Base-by-base conservation (phyloP, 2,329 filamentous ascomycete genomes). In the Ceratocystis smalleyi region DNA sequence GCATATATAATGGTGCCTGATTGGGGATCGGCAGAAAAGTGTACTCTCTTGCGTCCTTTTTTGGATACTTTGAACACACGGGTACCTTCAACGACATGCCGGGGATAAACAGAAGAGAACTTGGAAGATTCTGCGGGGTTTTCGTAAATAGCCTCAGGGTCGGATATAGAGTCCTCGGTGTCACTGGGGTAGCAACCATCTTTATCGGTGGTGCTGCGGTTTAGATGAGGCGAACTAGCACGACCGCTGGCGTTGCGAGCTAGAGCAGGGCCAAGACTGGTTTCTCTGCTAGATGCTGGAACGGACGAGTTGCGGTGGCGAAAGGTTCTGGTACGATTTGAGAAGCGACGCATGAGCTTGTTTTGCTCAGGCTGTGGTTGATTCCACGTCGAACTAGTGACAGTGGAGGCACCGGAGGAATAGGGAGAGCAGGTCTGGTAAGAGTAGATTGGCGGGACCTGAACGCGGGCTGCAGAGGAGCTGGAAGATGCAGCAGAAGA, bases 171-270 rank as follows among this genome's bases (percentile, higher is more conserved):
- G 40, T 81, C 79, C 10, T 76, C 75, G 10, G 73, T 68, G 40
- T 72, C 70, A n/a, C 74, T 76, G 62, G 81, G 78, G 24, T 76
- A 72, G 51, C 71, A 59, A 54, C 83, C 80, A 40, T 80, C 78
- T 63, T 75, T 73, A 61, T 81, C 79, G 51, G 80, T 78, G 27
- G 80, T 78, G 27, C 79, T 73, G 30, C 85, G 83, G 43, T 81
- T 80, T 68, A 87, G 83, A 22, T 81, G 82, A 6, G 80, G 79
- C 5, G 86, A 86, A 68, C 83, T 88, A 74, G 88, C 94, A 77
- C 91, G 96, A 73, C 95, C 91, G 73, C 91, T 96, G 68, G 91
- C 85, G 65, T 90, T 82, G 67, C 92, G 85, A 74, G 95, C 83
- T 62, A 96, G 88, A 64, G 91, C 87, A 1, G 94, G 94, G 0